Conservation (phyloP, 495 filamentous ascomycete genomes). For the Aspergillus taichungensis region DNA sequence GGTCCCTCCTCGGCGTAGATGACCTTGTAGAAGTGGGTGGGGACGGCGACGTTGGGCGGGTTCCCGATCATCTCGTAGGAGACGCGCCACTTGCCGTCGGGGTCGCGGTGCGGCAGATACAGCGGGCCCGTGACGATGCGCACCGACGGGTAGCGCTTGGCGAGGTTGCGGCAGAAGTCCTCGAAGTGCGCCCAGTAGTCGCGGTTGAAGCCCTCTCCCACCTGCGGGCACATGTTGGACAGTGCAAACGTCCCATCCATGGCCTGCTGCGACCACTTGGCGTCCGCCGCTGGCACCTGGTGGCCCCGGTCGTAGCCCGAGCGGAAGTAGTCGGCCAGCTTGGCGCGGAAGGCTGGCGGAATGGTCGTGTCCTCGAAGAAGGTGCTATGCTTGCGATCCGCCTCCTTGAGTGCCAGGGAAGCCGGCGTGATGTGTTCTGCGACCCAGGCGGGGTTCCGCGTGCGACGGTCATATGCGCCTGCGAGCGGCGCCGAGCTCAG, state of each 20-base stretch:
- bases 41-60: slow-evolving; percentile 90
- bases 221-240: slow-evolving; percentile 95
- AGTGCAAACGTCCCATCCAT: slow-evolving; percentile 92
- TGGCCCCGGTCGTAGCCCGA: slow-evolving; percentile 70
- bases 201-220: slow-evolving; percentile 93
- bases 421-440: slow-evolving; percentile 94
- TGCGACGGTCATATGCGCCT: slow-evolving; percentile 84
- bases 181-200: slow-evolving; percentile 98
- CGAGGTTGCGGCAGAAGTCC: slow-evolving; percentile 84
- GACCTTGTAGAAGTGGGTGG: slow-evolving; percentile 98
- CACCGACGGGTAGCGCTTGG: slow-evolving; percentile 73
- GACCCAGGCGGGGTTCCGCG: slow-evolving; percentile 90
- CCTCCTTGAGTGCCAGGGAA: slow-evolving; percentile 64
- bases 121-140: slow-evolving; percentile 89
- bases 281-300: slow-evolving; percentile 91
- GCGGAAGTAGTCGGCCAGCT: slow-evolving; percentile 85
- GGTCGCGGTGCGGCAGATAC: slow-evolving; percentile 75
- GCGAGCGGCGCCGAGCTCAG: slow-evolving; percentile 63
- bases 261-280: slow-evolving; percentile 86
- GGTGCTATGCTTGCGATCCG: slow-evolving; percentile 71
- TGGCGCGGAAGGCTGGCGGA: slow-evolving; percentile 80
- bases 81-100: slow-evolving; percentile 91
- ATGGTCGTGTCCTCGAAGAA: slow-evolving; percentile 77
- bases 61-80: slow-evolving; percentile 93
- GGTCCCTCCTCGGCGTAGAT: slow-evolving; percentile 85